phyloP scores from a whole-genome alignment of 1,284 basidiomycete genomes.

The Cryptococcus amylolentus region DNA sequence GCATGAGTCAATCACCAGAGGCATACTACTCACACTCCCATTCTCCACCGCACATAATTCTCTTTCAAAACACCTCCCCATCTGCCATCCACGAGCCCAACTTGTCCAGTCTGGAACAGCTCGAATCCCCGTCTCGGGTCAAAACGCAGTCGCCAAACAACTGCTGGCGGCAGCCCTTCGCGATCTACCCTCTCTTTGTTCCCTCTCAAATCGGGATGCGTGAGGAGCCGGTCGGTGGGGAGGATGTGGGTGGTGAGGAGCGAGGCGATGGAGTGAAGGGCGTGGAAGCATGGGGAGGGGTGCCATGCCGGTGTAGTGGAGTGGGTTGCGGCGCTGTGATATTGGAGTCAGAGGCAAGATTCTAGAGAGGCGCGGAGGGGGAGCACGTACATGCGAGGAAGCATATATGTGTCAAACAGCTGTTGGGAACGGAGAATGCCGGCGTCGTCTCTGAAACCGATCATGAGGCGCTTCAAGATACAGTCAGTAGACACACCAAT shows the following conservation, averaged over 20 bases:
- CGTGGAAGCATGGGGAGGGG: conserved; percentile 33
- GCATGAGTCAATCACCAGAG: not conserved
- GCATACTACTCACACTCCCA: conserved; percentile 10
- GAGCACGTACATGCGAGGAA: conserved; percentile 58
- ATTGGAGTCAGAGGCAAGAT: not conserved
- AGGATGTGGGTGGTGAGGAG: conserved; percentile 34
- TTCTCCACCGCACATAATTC: conserved; percentile 41
- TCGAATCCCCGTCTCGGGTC: conserved; percentile 39
- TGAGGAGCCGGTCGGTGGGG: conserved; percentile 34
- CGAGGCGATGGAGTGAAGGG: conserved; percentile 33
- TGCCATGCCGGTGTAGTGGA: conserved; percentile 34
- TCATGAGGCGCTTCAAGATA: conserved; percentile 66
- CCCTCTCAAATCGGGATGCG: not conserved
- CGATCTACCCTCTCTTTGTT: not conserved
- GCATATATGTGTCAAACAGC: conserved; percentile 66
- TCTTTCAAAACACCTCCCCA: conserved; percentile 43
- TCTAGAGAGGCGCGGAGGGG: not conserved
- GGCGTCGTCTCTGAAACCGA: conserved; percentile 82
- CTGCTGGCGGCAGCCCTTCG: conserved; percentile 30
- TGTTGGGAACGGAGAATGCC: conserved; percentile 64
- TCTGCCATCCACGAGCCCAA: conserved; percentile 20
- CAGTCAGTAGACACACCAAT: not conserved
- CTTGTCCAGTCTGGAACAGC: conserved; percentile 27
- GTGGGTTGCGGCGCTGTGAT: not conserved
- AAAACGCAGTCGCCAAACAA: conserved; percentile 41